Conservation (phyloP, 768 basidiomycete genomes). For the Hebeloma cylindrosporum region DNA sequence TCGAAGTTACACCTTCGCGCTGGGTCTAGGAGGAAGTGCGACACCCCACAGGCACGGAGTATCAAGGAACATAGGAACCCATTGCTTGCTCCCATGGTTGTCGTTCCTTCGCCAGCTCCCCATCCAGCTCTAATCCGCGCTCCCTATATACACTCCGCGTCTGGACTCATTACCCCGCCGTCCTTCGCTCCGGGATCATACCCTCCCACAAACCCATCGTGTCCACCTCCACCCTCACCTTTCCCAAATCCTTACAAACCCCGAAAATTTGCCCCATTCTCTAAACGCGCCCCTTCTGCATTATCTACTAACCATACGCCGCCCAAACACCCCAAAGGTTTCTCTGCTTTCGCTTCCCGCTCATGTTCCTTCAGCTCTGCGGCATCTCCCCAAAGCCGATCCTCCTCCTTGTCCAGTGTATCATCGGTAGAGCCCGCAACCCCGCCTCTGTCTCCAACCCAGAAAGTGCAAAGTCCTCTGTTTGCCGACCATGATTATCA, state of each 20-base stretch:
- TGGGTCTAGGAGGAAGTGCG: constrained; percentile 5
- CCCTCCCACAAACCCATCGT: background rate
- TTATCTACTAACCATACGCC: background rate
- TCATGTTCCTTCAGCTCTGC: constrained; percentile 15
- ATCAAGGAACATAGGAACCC: no score
- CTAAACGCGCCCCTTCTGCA: constrained; percentile 1
- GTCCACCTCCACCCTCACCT: background rate
- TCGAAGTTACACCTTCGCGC: constrained; percentile 26
- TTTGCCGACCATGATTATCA: no score
- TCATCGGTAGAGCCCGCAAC: constrained; percentile 8
- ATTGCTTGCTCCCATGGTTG: constrained; percentile 27
- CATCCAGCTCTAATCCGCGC: constrained; percentile 26
- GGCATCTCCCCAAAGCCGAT: background rate
- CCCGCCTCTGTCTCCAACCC: constrained; percentile 8
- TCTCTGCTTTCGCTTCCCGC: background rate
- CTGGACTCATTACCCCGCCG: background rate
- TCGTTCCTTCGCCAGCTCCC: constrained; percentile 23
- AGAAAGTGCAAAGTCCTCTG: no score
- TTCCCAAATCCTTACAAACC: background rate
- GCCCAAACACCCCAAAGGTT: background rate
- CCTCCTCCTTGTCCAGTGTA: constrained; percentile 1
- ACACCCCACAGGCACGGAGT: background rate
- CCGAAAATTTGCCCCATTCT: background rate
- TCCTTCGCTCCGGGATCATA: background rate
- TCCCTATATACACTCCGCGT: background rate